Evolutionary conservation across 2,329 filamentous ascomycete genomes (phyloP), one percentile per base, ranked within the genome.

Genomic region (Emergomyces pasteurianus): DNA sequence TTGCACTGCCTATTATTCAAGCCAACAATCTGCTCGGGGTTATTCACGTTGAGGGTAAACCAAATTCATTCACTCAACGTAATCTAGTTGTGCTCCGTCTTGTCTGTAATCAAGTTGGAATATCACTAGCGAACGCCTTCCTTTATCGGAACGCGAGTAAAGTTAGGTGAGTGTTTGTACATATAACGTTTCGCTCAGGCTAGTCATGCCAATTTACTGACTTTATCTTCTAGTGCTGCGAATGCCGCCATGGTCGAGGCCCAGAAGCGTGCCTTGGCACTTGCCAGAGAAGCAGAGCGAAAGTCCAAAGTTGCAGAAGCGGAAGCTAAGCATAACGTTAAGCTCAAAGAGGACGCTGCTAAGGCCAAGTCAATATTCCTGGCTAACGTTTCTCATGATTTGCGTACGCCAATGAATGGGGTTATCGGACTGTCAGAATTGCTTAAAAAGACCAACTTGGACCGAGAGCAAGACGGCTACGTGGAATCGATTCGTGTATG

Each of bases 401-500:
- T 99, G 42, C 95, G 96, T 71, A 99, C 94, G 1, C 94, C 94
- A 0, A 80, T 97, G 61, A 97, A 97, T 70, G 94, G 92, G 14
- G 96, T 97, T 56, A 80, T 99, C 68, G 94, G 94, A 40, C 82
- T 86, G 74, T 83, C 80, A 2, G 83, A 86, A 66, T 73, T 86
- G 50, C 75, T 86, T 26, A 86, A 86, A 66, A 78, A 77, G 8
- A 86, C 82, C 10, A 72, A 71, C 6, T 66, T 86, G 43, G 81
- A 79, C 62, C 75, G 75, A 23, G 83, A 86, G 68, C 83, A 86
- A 67, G 79, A 83, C 65, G 81, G 81, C 65, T 85, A 84, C 64
- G 82, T 84, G 23, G 83, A 86, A 67, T 84, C 81, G 10, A 86
- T 86, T 61, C 78, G 83, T 6, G 81, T 86, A n/a, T 86, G 83